A percentile compares a stretch with the other conserved stretches of the same genome.
These are phyloP conservation scores for Thraustochytrium striatum DNA, from an alignment of 352 stramenopile genomes.

Conservation along the genomic window DNA sequence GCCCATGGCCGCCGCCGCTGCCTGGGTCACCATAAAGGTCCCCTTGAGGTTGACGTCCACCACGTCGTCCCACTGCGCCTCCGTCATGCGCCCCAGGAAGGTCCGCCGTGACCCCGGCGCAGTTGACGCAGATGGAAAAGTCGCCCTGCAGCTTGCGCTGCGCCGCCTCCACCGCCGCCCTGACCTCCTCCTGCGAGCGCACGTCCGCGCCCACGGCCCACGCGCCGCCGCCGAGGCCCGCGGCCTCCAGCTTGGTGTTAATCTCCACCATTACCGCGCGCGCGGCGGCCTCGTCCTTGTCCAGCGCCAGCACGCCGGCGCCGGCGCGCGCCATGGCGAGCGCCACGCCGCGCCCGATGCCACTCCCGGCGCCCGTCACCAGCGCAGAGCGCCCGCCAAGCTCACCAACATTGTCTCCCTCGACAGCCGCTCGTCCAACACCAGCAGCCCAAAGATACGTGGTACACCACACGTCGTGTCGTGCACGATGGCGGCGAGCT, in stretches of 20 bases:
- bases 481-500: neutral
- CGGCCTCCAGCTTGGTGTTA: slow-evolving; percentile 25
- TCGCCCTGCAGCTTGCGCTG: neutral
- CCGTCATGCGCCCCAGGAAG: slow-evolving; percentile 76
- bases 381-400: neutral
- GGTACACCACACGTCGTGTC: neutral
- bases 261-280: neutral
- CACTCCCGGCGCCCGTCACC: slow-evolving; percentile 30
- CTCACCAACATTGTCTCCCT: neutral
- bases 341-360: slow-evolving; percentile 37
- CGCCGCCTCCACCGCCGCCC: slow-evolving; percentile 1
- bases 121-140: slow-evolving; percentile 63
- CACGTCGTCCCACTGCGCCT: slow-evolving; percentile 62
- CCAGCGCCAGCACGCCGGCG: slow-evolving; percentile 9
- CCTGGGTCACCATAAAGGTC: slow-evolving; percentile 59
- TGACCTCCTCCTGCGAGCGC: neutral
- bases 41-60: slow-evolving; percentile 64
- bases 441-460: neutral
- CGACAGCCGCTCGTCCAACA: neutral
- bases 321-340: neutral
- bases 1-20: slow-evolving; percentile 16
- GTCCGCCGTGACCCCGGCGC: slow-evolving; percentile 76
- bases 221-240: neutral
- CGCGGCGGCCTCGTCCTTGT: slow-evolving; percentile 19
- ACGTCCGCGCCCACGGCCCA: slow-evolving; percentile 5